Conservation (phyloP, 2,329 filamentous ascomycete genomes). For the Plenodomus biglobosus region DNA sequence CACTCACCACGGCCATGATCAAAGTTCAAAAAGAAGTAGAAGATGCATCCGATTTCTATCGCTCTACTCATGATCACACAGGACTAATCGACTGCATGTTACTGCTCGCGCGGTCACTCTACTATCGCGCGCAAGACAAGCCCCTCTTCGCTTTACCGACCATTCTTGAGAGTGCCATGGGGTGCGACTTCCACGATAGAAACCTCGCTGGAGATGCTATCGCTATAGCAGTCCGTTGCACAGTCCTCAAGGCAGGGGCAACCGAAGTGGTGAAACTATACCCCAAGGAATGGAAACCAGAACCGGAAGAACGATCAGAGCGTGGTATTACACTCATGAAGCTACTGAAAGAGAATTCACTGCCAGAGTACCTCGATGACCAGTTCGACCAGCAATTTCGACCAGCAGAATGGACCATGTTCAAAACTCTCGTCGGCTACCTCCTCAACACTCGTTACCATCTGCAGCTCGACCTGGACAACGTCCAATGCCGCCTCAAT, state of each 20-base stretch:
- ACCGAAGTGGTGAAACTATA: neutral
- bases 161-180: too few species aligned
- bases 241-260: neutral
- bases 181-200: neutral
- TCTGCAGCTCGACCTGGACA: neutral
- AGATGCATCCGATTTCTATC: neutral
- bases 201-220: too few species aligned
- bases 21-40: neutral
- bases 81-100: neutral
- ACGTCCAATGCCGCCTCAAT: neutral
- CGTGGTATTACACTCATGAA: neutral
- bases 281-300: neutral
- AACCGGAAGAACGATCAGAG: neutral
- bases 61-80: neutral
- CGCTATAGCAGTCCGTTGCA: neutral
- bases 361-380: neutral
- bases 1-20: too few species aligned
- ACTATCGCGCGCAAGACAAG: neutral
- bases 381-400: neutral
- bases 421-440: neutral
- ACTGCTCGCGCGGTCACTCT: neutral
- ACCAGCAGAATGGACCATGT: neutral
- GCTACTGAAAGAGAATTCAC: neutral
- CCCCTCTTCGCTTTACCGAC: neutral
- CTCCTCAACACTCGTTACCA: neutral